These are phyloP conservation scores for Euphorbia celastroides DNA, from an alignment of 441 rosid species.

Conservation along the genomic window DNA sequence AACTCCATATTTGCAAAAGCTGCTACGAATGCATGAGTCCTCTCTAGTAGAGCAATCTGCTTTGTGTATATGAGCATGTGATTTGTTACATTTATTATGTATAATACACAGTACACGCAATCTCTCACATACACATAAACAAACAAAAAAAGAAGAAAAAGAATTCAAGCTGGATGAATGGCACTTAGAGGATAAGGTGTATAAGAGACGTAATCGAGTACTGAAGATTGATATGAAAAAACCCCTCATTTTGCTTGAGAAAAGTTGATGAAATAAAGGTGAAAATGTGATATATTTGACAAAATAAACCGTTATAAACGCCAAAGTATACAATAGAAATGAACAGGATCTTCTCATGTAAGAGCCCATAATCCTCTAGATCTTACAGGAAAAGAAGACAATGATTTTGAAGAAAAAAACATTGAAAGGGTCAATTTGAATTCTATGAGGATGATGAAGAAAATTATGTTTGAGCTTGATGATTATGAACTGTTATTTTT, in stretches of 20 bases:
- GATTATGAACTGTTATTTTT: not conserved
- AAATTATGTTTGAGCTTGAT: not conserved
- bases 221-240: not conserved
- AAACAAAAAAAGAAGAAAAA: not conserved
- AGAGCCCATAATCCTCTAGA: not conserved
- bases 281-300: no score
- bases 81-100: not conserved
- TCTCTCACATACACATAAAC: not conserved
- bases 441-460: not conserved
- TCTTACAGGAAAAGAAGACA: not conserved
- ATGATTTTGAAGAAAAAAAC: not conserved
- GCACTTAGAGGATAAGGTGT: not conserved
- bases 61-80: not conserved
- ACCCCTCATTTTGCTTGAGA: not conserved
- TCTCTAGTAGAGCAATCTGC: not conserved
- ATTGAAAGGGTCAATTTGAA: not conserved
- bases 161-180: not conserved
- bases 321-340: not conserved
- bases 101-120: not conserved
- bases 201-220: not conserved
- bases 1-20: not conserved
- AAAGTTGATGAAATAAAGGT: not conserved
- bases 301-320: not conserved
- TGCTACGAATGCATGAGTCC: not conserved
- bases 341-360: not conserved